Percentiles rank a stretch among this genome's conserved stretches.
Evolutionary conservation across 1,139 yeast genomes (phyloP).

Genomic region (Zygosaccharomyces pseudobailii): DNA sequence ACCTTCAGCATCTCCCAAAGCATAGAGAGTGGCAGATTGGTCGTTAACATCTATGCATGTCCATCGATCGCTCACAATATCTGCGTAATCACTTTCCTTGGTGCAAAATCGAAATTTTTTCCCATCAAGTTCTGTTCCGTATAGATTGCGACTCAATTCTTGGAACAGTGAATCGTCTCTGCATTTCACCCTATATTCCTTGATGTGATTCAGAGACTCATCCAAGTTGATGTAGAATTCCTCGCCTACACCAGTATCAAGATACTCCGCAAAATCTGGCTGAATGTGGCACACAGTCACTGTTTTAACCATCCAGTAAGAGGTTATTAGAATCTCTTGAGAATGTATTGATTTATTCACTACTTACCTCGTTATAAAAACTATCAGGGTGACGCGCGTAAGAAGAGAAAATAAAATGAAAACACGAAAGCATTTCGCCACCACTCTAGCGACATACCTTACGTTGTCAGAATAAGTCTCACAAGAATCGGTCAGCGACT

Average conservation of each 20-base stretch:
- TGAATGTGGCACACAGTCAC: slow-evolving; percentile 35
- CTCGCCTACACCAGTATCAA: slow-evolving; percentile 31
- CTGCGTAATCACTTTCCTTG: slow-evolving; percentile 12
- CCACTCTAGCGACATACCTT: not conserved
- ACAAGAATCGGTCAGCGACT: not conserved
- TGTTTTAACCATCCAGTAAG: slow-evolving; percentile 1
- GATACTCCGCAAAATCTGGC: slow-evolving; percentile 40
- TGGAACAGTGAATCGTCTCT: slow-evolving; percentile 15
- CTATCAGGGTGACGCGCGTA: slow-evolving; percentile 10
- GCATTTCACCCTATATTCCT: slow-evolving; percentile 30
- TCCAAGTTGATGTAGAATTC: slow-evolving; percentile 43
- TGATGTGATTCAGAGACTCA: slow-evolving; percentile 29
- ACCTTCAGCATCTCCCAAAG: slow-evolving; percentile 46
- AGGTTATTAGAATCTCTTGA: too few relatives aligned
- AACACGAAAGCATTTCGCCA: slow-evolving; percentile 10
- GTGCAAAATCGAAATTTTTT: slow-evolving; percentile 13
- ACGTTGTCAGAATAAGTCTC: too few relatives aligned
- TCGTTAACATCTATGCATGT: slow-evolving; percentile 10
- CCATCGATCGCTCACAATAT: slow-evolving; percentile 5
- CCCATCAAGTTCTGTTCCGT: slow-evolving; percentile 16
- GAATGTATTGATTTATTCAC: too few relatives aligned
- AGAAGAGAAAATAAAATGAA: slow-evolving; percentile 3
- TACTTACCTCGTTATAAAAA: not conserved
- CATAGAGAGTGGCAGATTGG: slow-evolving; percentile 11
- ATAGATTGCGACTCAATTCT: slow-evolving; percentile 2